phyloP scores from a whole-genome alignment of 371 early-diverging fungal species.

The Fennellomyces sp. region DNA sequence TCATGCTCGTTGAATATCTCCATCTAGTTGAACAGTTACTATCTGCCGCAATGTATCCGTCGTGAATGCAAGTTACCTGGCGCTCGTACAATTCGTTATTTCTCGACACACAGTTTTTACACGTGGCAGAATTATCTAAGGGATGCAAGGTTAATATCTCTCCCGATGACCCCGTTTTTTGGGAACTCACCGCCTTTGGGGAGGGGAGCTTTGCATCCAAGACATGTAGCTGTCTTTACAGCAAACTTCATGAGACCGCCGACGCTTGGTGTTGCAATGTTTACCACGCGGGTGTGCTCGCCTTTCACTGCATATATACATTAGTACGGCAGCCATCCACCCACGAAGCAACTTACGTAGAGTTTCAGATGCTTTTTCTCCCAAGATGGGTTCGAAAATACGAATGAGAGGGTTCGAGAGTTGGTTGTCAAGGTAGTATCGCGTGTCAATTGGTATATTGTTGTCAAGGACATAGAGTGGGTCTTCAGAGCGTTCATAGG shows the following conservation, averaged over 20 bases:
- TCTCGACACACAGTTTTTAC: conserved; percentile 76
- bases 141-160: neutral
- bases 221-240: conserved; percentile 87
- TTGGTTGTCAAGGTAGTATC: conserved; percentile 99
- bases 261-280: conserved; percentile 83
- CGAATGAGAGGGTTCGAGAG: conserved; percentile 95
- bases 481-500: conserved; percentile 99
- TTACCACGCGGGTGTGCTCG: conserved; percentile 92
- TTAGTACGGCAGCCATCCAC: no score
- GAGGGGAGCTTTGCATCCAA: conserved; percentile 94
- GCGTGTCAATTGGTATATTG: conserved; percentile 98
- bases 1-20: conserved; percentile 74
- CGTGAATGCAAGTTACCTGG: conserved; percentile 39
- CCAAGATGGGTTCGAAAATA: conserved; percentile 99
- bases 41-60: neutral
- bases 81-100: conserved; percentile 80
- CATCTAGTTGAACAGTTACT: conserved; percentile 20
- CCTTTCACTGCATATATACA: conserved; percentile 63
- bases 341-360: conserved; percentile 66
- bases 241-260: conserved; percentile 97
- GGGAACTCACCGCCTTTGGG: conserved; percentile 66
- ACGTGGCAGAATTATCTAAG: conserved; percentile 71
- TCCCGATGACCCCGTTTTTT: neutral
- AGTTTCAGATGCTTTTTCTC: conserved; percentile 80
- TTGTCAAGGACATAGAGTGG: conserved; percentile 99